Evolutionary conservation across 2,329 filamentous ascomycete genomes (phyloP), one percentile per base, ranked within the genome.

Genomic region (Sclerotinia glacialis): DNA sequence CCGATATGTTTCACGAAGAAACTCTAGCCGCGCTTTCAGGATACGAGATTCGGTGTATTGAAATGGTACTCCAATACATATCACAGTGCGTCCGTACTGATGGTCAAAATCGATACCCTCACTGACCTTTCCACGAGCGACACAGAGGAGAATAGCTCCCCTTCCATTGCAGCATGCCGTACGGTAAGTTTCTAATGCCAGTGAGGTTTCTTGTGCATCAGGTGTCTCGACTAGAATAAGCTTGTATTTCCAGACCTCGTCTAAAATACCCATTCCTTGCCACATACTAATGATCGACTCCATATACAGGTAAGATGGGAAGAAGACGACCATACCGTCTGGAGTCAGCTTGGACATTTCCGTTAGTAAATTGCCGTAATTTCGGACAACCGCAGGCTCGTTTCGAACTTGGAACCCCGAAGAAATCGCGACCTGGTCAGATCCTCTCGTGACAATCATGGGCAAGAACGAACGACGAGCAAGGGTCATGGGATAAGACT

Each of bases 91-190:
- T 49, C 95, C 95, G 77, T 97, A 99, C 75, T 99, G 95, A 75
- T 99, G 95, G 78, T 99, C 95, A 74, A 99, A 99, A 86, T 99
- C 95, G 72, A 99, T 98, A 58, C 96, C 96, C 78, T 99, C 95
- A 0, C 91, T 95, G 11, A 99, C 96, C 77, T 99, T 99, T 42
- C 95, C 95, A 78, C 95, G 90, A 1, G 95, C 95, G 77, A 99
- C 95, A 76, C 94, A 98, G 6, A 99, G 86, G 3, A 99, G 81
- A 18, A 99, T 89, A 1, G 95, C 96, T 23, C 95, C 95, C 67
- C 96, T 88, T 18, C 95, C 96, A 76, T 99, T 99, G 80, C 93
- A 97, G 78, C 95, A 99, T 2, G 96, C 96, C 11, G 94, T 98
- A 67, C 95, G 90, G 79, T 97, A 99, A 0, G 95, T 98, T 78